Conservation (phyloP, 148 eudicot species). For the Cornus controversa region DNA sequence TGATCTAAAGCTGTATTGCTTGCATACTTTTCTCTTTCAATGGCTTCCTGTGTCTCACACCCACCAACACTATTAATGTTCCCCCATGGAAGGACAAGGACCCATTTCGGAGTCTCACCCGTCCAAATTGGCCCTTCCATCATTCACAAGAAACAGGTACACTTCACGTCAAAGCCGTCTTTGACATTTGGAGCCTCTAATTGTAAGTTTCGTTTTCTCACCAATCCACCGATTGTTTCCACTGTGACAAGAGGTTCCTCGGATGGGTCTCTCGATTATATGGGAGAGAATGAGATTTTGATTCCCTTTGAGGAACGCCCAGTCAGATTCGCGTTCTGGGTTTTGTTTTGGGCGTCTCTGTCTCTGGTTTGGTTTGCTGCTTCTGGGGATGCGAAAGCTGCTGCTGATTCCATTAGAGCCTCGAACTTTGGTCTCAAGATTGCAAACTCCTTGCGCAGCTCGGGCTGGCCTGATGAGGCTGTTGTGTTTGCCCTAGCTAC, state of each 20-base stretch:
- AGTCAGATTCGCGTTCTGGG: slow-evolving; percentile 71
- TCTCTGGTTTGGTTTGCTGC: slow-evolving; percentile 70
- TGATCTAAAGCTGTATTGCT: background rate
- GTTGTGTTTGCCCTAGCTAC: slow-evolving; percentile 86
- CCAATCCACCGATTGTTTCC: slow-evolving; percentile 12
- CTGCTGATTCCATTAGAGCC: slow-evolving; percentile 66
- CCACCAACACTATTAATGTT: slow-evolving; percentile 6
- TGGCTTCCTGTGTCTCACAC: slow-evolving; percentile 25
- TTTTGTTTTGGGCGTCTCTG: slow-evolving; percentile 72
- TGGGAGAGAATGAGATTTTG: slow-evolving; percentile 23
- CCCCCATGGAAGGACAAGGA: slow-evolving; percentile 11
- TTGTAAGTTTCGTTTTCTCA: slow-evolving; percentile 21
- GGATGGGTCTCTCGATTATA: slow-evolving; percentile 18
- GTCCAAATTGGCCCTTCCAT: slow-evolving; percentile 9
- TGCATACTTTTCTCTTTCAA: slow-evolving; percentile 6
- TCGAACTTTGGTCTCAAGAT: slow-evolving; percentile 77
- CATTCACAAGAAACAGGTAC: slow-evolving; percentile 1
- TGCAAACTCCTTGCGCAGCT: slow-evolving; percentile 62
- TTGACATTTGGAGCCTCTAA: slow-evolving; percentile 14
- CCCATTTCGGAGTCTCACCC: slow-evolving; percentile 11
- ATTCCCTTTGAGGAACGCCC: slow-evolving; percentile 36
- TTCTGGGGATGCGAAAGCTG: slow-evolving; percentile 73
- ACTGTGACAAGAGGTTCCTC: slow-evolving; percentile 31
- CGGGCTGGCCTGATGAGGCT: slow-evolving; percentile 83
- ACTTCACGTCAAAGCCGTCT: slow-evolving; percentile 20